These are phyloP conservation scores for Naganishia antarctica DNA, from an alignment of 768 basidiomycete species.

Conservation along the genomic window DNA sequence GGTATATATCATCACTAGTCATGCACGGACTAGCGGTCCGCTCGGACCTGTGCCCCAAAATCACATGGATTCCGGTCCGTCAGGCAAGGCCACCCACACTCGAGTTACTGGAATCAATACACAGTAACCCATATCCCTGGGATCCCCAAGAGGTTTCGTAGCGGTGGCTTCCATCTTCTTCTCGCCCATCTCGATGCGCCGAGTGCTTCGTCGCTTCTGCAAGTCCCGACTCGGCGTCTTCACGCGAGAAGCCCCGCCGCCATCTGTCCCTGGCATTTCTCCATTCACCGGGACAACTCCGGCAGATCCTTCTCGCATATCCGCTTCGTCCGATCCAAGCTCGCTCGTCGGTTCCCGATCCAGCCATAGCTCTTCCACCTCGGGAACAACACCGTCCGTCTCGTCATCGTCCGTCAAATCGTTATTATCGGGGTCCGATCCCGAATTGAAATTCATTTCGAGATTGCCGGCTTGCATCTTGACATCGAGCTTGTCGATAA, in stretches of 20 bases:
- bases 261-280: too few species aligned
- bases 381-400: background rate
- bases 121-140: slow-evolving; percentile 5
- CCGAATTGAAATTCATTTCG: slow-evolving; percentile 1
- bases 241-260: background rate
- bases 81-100: background rate
- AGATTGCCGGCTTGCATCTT: slow-evolving; percentile 18
- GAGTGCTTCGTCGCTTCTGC: slow-evolving; percentile 13
- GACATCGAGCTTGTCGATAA: slow-evolving; percentile 11
- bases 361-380: slow-evolving; percentile 4
- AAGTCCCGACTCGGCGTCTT: background rate
- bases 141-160: background rate
- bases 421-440: background rate
- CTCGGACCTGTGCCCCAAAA: background rate
- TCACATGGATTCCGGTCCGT: slow-evolving; percentile 9
- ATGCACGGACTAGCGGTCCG: too few species aligned
- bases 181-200: background rate
- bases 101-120: slow-evolving; percentile 11
- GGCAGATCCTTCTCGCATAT: background rate
- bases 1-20: too few species aligned
- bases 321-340: background rate
- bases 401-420: background rate
- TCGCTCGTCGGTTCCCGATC: slow-evolving; percentile 2
- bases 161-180: too few species aligned
- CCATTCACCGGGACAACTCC: background rate